phyloP scores from a whole-genome alignment of 345 rosid species.

The Brassica cretica region DNA sequence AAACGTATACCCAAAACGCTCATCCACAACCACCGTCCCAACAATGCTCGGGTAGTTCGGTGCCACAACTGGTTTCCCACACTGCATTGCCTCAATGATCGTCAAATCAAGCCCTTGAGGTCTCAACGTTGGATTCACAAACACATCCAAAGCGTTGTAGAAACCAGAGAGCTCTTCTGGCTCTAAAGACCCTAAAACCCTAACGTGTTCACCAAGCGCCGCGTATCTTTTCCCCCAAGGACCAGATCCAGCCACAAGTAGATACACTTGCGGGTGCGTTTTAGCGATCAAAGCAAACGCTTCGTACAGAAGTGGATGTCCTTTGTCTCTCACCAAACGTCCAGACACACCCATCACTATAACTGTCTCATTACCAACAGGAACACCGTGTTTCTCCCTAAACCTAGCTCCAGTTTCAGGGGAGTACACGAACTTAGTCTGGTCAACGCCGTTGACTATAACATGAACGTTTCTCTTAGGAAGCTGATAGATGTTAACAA shows the following conservation, averaged over 20 bases:
- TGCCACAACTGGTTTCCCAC: slow-evolving; percentile 67
- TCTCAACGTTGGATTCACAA: slow-evolving; percentile 71
- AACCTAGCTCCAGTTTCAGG: slow-evolving; percentile 46
- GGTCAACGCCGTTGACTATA: slow-evolving; percentile 75
- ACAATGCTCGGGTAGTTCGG: slow-evolving; percentile 73
- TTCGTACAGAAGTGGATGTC: slow-evolving; percentile 66
- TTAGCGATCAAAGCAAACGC: slow-evolving; percentile 49
- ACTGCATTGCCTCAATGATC: slow-evolving; percentile 71
- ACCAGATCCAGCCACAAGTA: slow-evolving; percentile 75
- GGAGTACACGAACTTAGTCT: slow-evolving; percentile 46
- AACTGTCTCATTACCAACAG: slow-evolving; percentile 31
- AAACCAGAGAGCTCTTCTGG: slow-evolving; percentile 55
- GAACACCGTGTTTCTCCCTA: slow-evolving; percentile 47
- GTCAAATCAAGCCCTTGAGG: slow-evolving; percentile 78
- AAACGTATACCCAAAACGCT: slow-evolving; percentile 60
- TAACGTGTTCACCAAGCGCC: slow-evolving; percentile 57
- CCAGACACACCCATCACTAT: slow-evolving; percentile 77
- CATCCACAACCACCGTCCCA: slow-evolving; percentile 61
- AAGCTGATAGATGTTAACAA: slow-evolving; percentile 61
- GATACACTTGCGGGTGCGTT: slow-evolving; percentile 41
- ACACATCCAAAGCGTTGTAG: slow-evolving; percentile 65
- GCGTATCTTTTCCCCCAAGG: slow-evolving; percentile 67
- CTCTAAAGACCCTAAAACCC: slow-evolving; percentile 56
- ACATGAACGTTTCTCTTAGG: slow-evolving; percentile 59
- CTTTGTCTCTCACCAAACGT: slow-evolving; percentile 70